Percentiles rank a stretch among this genome's conserved stretches.
Conservation (phyloP, 345 rosid species). For the Aethionema arabicum region DNA sequence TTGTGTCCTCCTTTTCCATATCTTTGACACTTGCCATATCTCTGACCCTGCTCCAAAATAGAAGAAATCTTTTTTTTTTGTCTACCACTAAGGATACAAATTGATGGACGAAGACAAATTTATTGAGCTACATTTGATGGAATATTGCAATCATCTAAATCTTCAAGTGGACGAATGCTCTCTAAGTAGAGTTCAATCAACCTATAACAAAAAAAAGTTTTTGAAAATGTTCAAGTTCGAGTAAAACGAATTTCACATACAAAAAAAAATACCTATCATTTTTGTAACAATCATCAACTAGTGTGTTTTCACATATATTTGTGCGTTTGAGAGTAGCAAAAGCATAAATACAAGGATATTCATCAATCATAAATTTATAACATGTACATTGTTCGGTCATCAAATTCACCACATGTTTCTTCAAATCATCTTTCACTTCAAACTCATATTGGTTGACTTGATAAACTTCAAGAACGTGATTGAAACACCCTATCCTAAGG, state of each 20-base stretch:
- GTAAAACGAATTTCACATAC: too few relatives aligned
- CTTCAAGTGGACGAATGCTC: background rate
- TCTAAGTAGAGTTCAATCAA: too few relatives aligned
- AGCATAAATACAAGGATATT: background rate
- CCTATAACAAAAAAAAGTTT: too few relatives aligned
- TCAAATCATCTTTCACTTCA: background rate
- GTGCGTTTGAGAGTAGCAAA: background rate
- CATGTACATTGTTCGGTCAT: background rate
- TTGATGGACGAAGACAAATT: background rate
- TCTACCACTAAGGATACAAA: background rate
- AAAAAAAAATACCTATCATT: too few relatives aligned
- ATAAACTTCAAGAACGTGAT: background rate
- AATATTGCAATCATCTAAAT: background rate
- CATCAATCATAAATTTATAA: background rate
- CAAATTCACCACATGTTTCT: background rate
- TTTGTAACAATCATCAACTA: background rate
- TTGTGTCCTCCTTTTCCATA: background rate
- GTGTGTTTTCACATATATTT: background rate
- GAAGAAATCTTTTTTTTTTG: background rate
- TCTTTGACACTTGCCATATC: too few relatives aligned
- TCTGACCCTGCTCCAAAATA: background rate
- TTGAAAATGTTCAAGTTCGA: too few relatives aligned
- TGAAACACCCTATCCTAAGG: too few relatives aligned
- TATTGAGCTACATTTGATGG: background rate
- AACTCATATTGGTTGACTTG: background rate